Base-by-base conservation (phyloP, 225 moss, liverwort and hornwort species). In the Pseudoscleropodium purum region DNA sequence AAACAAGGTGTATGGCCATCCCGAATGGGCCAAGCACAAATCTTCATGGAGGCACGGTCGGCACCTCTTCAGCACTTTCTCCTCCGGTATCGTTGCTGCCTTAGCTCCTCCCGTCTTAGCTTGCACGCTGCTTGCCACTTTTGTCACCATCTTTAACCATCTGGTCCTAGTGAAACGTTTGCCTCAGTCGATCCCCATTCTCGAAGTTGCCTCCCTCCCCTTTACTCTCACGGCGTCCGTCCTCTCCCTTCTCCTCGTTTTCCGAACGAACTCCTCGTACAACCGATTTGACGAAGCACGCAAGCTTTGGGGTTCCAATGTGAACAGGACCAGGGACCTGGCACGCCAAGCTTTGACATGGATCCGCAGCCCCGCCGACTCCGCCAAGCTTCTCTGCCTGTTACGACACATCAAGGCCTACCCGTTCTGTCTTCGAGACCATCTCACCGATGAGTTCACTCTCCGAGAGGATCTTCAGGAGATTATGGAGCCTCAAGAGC, bases 201-300 rank as follows among this genome's bases (percentile, higher is more conserved):
- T 96, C 51, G 94, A 96, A 66, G 91, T 91, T 5, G 89, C 88
- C 24, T 34, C 95, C 45, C 90, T 96, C n/a, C 97, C 97, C 10
- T 96, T 95, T 85, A 90, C 90, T 60, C 94, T 98, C 75, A 96
- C 97, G 11, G 92, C 95, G 9, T 93, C 98, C 45, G 98, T 96
- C 37, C 90, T 98, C 33, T 97, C 97, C 63, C 94, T 98, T 10
- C 95, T 98, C 34, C 93, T 98, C 21, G 98, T 98, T 41, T 97
- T 97, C 86, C 95, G 98, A 14, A 98, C 97, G 10, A 94, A 97
- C 88, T 92, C 98, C n/a, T 97, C 96, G 25, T 98, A 97, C 90
- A 92, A 92, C 80, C 93, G 98, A 11, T 98, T 92, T 86, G 98
- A 98, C 85, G 97, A 98, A 92, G 97, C 93, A 3, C 92, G 98